phyloP scores from a whole-genome alignment of 2,329 filamentous ascomycete species.

The Whalleya microplaca region DNA sequence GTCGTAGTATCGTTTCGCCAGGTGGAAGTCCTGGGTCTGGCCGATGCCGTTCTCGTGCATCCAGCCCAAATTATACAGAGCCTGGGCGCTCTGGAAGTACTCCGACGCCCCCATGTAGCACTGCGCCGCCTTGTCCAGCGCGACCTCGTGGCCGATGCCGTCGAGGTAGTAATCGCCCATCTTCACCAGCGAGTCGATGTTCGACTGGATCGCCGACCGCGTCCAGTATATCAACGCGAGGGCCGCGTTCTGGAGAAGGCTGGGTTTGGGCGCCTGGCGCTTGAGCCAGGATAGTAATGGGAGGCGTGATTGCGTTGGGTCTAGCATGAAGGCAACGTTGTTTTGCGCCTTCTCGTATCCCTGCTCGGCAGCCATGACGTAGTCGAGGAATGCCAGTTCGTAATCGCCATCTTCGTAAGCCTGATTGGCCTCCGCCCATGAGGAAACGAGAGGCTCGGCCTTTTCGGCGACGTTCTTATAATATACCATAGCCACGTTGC shows the following conservation, averaged over 20 bases:
- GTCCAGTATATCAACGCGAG: constrained; percentile 93
- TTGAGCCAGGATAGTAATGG: constrained; percentile 59
- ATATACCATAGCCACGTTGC: constrained; percentile 75
- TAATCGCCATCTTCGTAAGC: constrained; percentile 80
- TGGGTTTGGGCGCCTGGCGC: constrained; percentile 40
- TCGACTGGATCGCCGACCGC: constrained; percentile 87
- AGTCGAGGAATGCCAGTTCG: constrained; percentile 78
- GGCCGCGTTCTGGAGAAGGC: constrained; percentile 54
- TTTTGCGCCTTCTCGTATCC: constrained; percentile 89
- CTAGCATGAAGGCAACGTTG: constrained; percentile 86
- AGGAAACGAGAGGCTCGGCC: constrained; percentile 73
- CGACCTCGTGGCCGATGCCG: constrained; percentile 73
- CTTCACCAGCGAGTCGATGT: constrained; percentile 93
- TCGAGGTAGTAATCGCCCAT: constrained; percentile 97
- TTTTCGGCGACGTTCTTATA: constrained; percentile 81
- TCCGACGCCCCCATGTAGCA: constrained; percentile 95
- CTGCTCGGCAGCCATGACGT: constrained; percentile 88
- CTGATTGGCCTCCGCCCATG: constrained; percentile 80
- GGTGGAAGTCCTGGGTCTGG: constrained; percentile 91
- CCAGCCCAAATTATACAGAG: constrained; percentile 96
- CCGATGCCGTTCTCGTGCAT: constrained; percentile 98
- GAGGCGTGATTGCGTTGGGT: constrained; percentile 68
- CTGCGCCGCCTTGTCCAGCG: constrained; percentile 84
- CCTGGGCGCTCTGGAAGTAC: constrained; percentile 88
- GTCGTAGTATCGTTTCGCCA: constrained; percentile 96